These are phyloP conservation scores for Goffeauzyma gilvescens DNA, from an alignment of 768 basidiomycete genomes.

Conservation along the genomic window DNA sequence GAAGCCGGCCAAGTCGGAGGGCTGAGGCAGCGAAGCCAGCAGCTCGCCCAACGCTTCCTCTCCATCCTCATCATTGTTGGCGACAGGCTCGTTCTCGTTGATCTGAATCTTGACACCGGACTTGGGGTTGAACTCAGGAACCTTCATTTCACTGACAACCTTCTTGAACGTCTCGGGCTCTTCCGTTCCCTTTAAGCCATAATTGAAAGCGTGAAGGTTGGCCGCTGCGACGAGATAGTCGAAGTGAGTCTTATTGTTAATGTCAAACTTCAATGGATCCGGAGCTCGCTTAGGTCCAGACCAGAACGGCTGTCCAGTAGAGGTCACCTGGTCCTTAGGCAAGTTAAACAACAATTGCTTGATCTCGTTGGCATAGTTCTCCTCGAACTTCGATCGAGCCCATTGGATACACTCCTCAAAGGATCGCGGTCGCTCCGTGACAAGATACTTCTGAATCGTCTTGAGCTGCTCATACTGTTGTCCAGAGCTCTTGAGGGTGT, in stretches of 20 bases:
- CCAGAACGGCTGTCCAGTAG: conserved; percentile 93
- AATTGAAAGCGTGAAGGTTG: conserved; percentile 94
- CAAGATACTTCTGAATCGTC: conserved; percentile 72
- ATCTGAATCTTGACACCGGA: conserved; percentile 84
- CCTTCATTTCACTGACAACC: conserved; percentile 58
- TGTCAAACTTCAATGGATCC: conserved; percentile 67
- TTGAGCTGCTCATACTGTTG: conserved; percentile 76
- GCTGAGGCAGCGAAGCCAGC: conserved; percentile 56
- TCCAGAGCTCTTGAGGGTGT: conserved; percentile 75
- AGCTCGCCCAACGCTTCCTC: conserved; percentile 41
- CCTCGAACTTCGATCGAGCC: conserved; percentile 89
- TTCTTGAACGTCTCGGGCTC: conserved; percentile 64
- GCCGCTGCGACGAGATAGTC: conserved; percentile 79
- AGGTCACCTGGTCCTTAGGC: conserved; percentile 70
- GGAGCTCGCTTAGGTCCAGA: conserved; percentile 95
- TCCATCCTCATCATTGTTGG: conserved; percentile 34
- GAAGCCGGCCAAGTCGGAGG: conserved; percentile 87
- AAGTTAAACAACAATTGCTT: conserved; percentile 80
- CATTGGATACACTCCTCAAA: conserved; percentile 95
- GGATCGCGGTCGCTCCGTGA: conserved; percentile 77
- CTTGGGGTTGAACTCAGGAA: conserved; percentile 84
- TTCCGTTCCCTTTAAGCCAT: conserved; percentile 76
- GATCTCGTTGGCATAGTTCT: conserved; percentile 80
- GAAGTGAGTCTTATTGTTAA: conserved; percentile 73
- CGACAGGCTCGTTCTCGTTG: conserved; percentile 72